A percentile compares a stretch with the other conserved stretches of the same genome.
phyloP scores from a whole-genome alignment of 75 land plant genomes.

The Pinus tabuliformis region DNA sequence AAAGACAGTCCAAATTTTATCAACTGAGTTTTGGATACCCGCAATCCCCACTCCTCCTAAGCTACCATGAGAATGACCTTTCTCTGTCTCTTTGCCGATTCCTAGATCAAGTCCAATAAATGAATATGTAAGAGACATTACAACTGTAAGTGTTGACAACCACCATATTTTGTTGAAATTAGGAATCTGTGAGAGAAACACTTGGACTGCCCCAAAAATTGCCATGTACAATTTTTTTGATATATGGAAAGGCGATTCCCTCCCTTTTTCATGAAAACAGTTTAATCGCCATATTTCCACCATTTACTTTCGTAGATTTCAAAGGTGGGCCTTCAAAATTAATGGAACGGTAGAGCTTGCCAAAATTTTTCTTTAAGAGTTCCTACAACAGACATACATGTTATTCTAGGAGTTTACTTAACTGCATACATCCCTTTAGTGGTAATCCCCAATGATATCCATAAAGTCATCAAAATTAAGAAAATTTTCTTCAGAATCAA shows the following conservation, averaged over 20 bases:
- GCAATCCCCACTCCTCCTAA: slow-evolving; percentile 55
- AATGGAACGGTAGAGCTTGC: too few relatives aligned
- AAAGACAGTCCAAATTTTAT: slow-evolving; percentile 60
- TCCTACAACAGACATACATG: too few relatives aligned
- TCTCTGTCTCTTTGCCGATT: slow-evolving; percentile 26
- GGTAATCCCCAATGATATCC: too few relatives aligned
- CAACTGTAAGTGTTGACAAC: slow-evolving; percentile 23
- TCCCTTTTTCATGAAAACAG: slow-evolving; percentile 25
- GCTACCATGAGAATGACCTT: slow-evolving; percentile 38
- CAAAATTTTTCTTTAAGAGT: too few relatives aligned
- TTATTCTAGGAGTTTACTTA: too few relatives aligned
- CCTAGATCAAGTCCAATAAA: slow-evolving; percentile 22
- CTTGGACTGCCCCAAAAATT: slow-evolving; percentile 22
- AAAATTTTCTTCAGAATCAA: too few relatives aligned
- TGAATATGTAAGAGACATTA: slow-evolving; percentile 28
- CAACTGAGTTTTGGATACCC: slow-evolving; percentile 21
- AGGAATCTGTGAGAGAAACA: slow-evolving; percentile 26
- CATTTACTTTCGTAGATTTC: not conserved
- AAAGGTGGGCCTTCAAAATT: too few relatives aligned
- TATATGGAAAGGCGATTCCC: slow-evolving; percentile 14
- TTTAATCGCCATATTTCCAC: slow-evolving; percentile 35
- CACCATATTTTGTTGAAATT: slow-evolving; percentile 27
- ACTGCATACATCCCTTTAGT: too few relatives aligned
- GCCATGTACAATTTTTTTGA: slow-evolving; percentile 31
- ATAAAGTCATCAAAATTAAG: too few relatives aligned